Evolutionary conservation across 2,329 filamentous ascomycete species (phyloP).

Genomic region (Stagonosporopsis vannaccii): DNA sequence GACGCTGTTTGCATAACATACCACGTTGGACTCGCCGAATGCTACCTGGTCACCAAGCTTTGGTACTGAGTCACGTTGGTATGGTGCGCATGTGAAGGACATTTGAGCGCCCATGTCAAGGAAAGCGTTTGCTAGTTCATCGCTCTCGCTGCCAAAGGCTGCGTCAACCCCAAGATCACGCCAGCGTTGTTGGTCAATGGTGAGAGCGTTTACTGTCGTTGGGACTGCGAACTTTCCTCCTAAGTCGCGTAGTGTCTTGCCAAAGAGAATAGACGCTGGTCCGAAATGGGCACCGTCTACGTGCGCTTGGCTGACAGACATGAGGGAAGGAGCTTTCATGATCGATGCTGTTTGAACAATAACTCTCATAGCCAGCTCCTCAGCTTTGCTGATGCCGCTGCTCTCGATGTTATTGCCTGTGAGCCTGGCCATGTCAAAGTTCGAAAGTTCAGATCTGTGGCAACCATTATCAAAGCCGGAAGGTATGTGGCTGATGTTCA

Average conservation of each 20-base stretch:
- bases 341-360: conserved; percentile 50
- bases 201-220: conserved; percentile 55
- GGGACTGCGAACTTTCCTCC: conserved; percentile 51
- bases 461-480: neutral
- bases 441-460: conserved; percentile 1
- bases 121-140: conserved; percentile 49
- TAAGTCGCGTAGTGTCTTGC: conserved; percentile 44
- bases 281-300: conserved; percentile 57
- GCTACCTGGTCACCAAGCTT: conserved; percentile 51
- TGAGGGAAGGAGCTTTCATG: conserved; percentile 34
- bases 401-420: conserved; percentile 35
- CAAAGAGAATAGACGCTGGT: conserved; percentile 48
- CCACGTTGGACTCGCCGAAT: conserved; percentile 58
- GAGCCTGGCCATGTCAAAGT: neutral
- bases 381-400: conserved; percentile 30
- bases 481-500: neutral
- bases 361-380: conserved; percentile 49
- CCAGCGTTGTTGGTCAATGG: conserved; percentile 54
- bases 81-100: conserved; percentile 57
- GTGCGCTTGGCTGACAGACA: conserved; percentile 53
- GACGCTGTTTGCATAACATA: conserved; percentile 57
- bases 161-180: conserved; percentile 46
- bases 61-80: conserved; percentile 49
- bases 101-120: conserved; percentile 51
- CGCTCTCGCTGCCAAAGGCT: conserved; percentile 39